Conservation (phyloP, 805 yeast genomes). For the Nakazawaea holstii region DNA sequence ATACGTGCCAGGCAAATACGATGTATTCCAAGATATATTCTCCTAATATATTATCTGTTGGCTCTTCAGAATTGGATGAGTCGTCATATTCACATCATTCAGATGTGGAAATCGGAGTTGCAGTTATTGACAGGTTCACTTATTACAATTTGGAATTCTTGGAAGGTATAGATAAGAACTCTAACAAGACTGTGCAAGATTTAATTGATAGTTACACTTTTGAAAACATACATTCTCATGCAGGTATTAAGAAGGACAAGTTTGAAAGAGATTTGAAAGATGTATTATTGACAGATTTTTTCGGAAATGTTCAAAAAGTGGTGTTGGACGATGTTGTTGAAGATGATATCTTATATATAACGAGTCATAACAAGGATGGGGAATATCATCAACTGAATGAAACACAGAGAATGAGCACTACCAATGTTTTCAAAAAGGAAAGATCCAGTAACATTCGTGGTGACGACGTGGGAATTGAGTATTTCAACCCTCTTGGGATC, state of each 20-base stretch:
- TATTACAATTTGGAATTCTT: slow-evolving; percentile 85
- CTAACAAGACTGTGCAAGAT: slow-evolving; percentile 72
- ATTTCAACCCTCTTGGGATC: neutral
- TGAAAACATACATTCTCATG: slow-evolving; percentile 83
- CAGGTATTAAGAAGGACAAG: slow-evolving; percentile 86
- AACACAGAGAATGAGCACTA: neutral
- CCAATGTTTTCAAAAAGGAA: too few species aligned
- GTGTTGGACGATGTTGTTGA: slow-evolving; percentile 48
- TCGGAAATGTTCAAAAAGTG: slow-evolving; percentile 85
- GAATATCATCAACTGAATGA: neutral
- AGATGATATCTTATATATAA: slow-evolving; percentile 37
- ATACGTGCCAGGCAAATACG: slow-evolving; percentile 98
- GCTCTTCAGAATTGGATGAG: slow-evolving; percentile 83
- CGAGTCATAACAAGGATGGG: slow-evolving; percentile 28
- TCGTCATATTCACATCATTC: slow-evolving; percentile 94
- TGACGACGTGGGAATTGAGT: neutral
- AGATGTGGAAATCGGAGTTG: slow-evolving; percentile 93
- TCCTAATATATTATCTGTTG: slow-evolving; percentile 89
- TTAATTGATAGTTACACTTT: slow-evolving; percentile 79
- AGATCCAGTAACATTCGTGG: too few species aligned
- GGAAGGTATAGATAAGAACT: slow-evolving; percentile 71
- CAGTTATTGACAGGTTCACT: slow-evolving; percentile 95
- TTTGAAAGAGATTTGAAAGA: slow-evolving; percentile 60
- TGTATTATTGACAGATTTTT: slow-evolving; percentile 85
- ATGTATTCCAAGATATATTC: slow-evolving; percentile 92